phyloP scores from a whole-genome alignment of 805 yeast genomes.

The Starmerella potacharoeniae region DNA sequence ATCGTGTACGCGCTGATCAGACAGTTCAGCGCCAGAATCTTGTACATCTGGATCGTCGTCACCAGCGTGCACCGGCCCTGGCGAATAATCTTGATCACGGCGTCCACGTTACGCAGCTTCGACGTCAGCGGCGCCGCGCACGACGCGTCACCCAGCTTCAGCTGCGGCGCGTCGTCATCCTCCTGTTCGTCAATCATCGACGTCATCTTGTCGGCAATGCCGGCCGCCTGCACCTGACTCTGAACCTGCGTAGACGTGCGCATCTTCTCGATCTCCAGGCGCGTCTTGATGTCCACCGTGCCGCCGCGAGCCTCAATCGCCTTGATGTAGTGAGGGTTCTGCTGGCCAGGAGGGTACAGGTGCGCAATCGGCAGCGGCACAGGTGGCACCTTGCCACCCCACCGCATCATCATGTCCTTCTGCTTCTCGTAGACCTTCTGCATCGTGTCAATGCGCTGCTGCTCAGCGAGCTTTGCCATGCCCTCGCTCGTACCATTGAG shows the following conservation, averaged over 20 bases:
- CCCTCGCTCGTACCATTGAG: conserved; percentile 94
- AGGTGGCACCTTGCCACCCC: conserved; percentile 61
- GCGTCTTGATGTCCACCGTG: conserved; percentile 47
- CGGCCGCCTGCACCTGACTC: conserved; percentile 31
- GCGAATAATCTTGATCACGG: conserved; percentile 87
- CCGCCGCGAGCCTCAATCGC: conserved; percentile 81
- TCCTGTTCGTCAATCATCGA: conserved; percentile 42
- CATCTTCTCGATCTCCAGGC: conserved; percentile 30
- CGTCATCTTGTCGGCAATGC: conserved; percentile 55
- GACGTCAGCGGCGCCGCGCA: conserved; percentile 99
- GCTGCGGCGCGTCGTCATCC: conserved; percentile 75
- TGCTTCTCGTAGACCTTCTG: conserved; percentile 73
- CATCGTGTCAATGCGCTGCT: conserved; percentile 53
- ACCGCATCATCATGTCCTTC: conserved; percentile 59
- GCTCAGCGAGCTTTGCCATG: conserved; percentile 76
- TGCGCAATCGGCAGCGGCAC: conserved; percentile 86
- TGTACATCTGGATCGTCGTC: conserved; percentile 97
- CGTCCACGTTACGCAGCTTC: conserved; percentile 77
- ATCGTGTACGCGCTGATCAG: conserved; percentile 91
- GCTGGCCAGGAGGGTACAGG: conserved; percentile 89
- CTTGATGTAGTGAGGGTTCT: conserved; percentile 74
- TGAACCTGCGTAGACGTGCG: conserved; percentile 30
- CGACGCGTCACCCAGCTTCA: conserved; percentile 95
- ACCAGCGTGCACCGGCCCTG: conserved; percentile 98
- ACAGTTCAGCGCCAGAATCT: conserved; percentile 92